Conservation (phyloP, 2,329 filamentous ascomycete genomes). For the Cadophora sp. region DNA sequence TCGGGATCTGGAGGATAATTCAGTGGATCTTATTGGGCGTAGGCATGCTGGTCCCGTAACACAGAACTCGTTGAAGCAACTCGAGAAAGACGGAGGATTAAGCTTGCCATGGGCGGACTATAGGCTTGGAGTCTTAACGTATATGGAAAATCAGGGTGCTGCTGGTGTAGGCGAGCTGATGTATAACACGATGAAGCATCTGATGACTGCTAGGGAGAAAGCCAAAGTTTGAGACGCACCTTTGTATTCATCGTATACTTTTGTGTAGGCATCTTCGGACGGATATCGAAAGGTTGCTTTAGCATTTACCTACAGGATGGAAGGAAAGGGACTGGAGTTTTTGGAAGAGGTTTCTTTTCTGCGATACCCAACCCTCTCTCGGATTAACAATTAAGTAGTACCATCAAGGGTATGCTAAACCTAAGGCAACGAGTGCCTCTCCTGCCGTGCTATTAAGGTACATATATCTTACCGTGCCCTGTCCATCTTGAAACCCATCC, state of each 20-base stretch:
- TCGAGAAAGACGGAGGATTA: constrained; percentile 71
- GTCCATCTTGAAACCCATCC: not conserved
- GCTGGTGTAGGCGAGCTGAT: constrained; percentile 74
- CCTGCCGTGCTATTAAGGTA: constrained; percentile 4
- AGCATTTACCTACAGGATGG: not conserved
- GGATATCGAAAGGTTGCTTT: not conserved
- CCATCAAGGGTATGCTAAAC: not conserved
- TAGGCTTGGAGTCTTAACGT: constrained; percentile 72
- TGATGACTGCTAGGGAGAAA: constrained; percentile 53
- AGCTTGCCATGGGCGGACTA: constrained; percentile 76
- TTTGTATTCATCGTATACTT: not conserved
- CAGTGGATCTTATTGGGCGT: constrained; percentile 50
- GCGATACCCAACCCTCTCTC: constrained; percentile 18
- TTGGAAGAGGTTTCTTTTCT: not conserved
- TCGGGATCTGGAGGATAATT: constrained; percentile 62
- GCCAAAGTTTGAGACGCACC: not conserved
- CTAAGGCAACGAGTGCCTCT: not conserved
- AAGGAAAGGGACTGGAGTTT: constrained; percentile 1
- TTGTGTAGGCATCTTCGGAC: not conserved
- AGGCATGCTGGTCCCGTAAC: constrained; percentile 74
- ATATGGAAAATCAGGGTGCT: constrained; percentile 69
- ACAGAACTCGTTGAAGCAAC: constrained; percentile 66
- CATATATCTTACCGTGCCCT: constrained; percentile 1
- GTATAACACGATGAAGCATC: constrained; percentile 80
- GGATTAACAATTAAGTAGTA: constrained; percentile 15